phyloP scores from a whole-genome alignment of 1,139 yeast genomes.

The Sugiyamaella paludigena region DNA sequence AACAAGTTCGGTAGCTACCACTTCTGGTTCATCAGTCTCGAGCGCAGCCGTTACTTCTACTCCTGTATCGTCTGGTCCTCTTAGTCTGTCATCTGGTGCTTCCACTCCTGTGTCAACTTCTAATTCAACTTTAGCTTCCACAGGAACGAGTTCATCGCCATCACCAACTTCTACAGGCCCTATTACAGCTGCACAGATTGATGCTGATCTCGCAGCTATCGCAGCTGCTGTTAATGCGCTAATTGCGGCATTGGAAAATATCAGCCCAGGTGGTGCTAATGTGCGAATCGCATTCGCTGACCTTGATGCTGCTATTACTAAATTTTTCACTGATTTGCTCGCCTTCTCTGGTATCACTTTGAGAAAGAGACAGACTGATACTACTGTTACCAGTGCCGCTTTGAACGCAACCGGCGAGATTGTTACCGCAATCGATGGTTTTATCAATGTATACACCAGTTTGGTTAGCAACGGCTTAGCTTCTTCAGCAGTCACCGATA shows the following conservation, averaged over 20 bases:
- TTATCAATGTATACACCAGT: conserved; percentile 1
- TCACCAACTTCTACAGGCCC: conserved; percentile 2
- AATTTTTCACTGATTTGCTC: conserved; percentile 7
- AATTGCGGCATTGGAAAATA: conserved; percentile 7
- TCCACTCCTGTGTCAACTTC: not conserved
- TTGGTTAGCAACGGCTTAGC: conserved; percentile 1
- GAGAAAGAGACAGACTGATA: conserved; percentile 9
- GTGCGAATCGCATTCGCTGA: conserved; percentile 10
- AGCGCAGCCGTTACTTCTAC: too few relatives aligned
- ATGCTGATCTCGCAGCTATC: conserved; percentile 6
- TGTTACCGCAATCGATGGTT: conserved; percentile 1
- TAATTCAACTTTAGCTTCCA: not conserved
- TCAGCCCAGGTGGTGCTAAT: conserved; percentile 5
- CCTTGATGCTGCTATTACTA: conserved; percentile 5
- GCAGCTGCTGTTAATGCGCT: conserved; percentile 5
- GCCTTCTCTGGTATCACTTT: conserved; percentile 6
- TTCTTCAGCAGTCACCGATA: not conserved
- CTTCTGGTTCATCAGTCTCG: too few relatives aligned
- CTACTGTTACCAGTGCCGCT: conserved; percentile 2
- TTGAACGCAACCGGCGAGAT: conserved; percentile 7
- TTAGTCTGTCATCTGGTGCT: too few relatives aligned
- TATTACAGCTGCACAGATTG: conserved; percentile 1
- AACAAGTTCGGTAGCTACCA: too few relatives aligned
- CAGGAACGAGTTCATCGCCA: conserved; percentile 6
- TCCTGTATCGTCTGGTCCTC: too few relatives aligned